Evolutionary conservation across 768 basidiomycete species (phyloP).

Genomic region (Dendrothele bispora): DNA sequence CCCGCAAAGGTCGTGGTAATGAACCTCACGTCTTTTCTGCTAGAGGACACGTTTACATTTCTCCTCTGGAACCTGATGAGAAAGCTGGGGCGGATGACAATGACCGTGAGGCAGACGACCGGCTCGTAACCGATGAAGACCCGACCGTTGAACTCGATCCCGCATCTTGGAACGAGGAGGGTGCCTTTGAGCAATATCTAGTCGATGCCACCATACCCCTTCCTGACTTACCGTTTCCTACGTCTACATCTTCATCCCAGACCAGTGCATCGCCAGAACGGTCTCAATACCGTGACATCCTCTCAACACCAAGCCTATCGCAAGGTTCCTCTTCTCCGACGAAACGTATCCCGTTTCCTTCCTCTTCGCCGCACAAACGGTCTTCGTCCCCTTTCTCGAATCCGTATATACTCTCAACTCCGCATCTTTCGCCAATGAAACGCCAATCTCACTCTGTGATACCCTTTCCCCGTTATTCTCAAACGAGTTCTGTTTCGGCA

Average conservation of each 20-base stretch:
- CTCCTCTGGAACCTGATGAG: slow-evolving; percentile 20
- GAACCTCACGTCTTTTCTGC: slow-evolving; percentile 61
- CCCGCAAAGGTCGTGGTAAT: slow-evolving; percentile 60
- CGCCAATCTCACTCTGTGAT: background rate
- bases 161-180: slow-evolving; percentile 29
- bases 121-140: slow-evolving; percentile 8
- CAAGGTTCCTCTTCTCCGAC: background rate
- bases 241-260: slow-evolving; percentile 16
- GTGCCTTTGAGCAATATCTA: slow-evolving; percentile 31
- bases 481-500: too few species aligned
- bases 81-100: slow-evolving; percentile 21
- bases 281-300: background rate
- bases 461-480: background rate
- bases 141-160: slow-evolving; percentile 15
- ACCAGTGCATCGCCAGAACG: background rate
- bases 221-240: slow-evolving; percentile 14
- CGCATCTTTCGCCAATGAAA: background rate
- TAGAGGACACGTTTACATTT: slow-evolving; percentile 41
- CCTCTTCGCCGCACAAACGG: background rate
- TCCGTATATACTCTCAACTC: background rate
- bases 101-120: slow-evolving; percentile 15
- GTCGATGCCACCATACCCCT: slow-evolving; percentile 18
- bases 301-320: background rate
- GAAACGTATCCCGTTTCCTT: background rate
- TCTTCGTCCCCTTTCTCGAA: background rate